Evolutionary conservation across 768 basidiomycete species (phyloP), one percentile per base, ranked within the genome.

Genomic region (Suillus ampliporus): DNA sequence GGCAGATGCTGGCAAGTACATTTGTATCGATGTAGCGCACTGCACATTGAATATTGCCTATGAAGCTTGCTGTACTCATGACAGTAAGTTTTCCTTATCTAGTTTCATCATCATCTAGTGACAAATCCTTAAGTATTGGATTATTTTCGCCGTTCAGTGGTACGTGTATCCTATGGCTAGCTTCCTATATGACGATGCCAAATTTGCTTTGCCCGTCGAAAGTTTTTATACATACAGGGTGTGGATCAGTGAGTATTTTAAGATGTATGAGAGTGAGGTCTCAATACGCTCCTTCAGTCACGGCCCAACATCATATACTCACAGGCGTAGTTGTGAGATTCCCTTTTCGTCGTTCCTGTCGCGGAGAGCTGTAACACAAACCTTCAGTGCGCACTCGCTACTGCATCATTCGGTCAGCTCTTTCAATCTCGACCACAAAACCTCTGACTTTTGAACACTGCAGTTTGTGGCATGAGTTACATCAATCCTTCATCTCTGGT

Each of bases 211-310:
- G 5, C 9, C 28, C 31, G 28, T 31, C 48, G 7, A 41, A 47
- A 72, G 69, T 44, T 72, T 72, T 38, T 72, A 72, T 23, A 60
- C 60, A 31, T 64, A 67, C 34, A 69, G 67, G 31, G 67, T 72
- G 19, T 72, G 69, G 69, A 70, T 72, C 60, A 72, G 70, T 71
- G 51, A 46, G 70, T 44, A 10, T 5, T 8, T 34, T 2, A 31
- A 13, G 48, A 21, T n/a, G n/a, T n/a, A 14, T 23, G 26, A 15
- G 4, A 31, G 34, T 48, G 11, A 7, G n/a, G n/a, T n/a, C 1
- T 46, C 48, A 47, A 60, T 4, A 26, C 43, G 13, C 28, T 19
- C 13, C 23, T 47, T 37, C 41, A 72, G 71, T 72, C 41, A 70
- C 68, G 4, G 65, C 50, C 44, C 37, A 10, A 41, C 72, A 71